These are phyloP conservation scores for Kluyveromyces sp. DNA, from an alignment of 1,139 yeast genomes.

Conservation along the genomic window DNA sequence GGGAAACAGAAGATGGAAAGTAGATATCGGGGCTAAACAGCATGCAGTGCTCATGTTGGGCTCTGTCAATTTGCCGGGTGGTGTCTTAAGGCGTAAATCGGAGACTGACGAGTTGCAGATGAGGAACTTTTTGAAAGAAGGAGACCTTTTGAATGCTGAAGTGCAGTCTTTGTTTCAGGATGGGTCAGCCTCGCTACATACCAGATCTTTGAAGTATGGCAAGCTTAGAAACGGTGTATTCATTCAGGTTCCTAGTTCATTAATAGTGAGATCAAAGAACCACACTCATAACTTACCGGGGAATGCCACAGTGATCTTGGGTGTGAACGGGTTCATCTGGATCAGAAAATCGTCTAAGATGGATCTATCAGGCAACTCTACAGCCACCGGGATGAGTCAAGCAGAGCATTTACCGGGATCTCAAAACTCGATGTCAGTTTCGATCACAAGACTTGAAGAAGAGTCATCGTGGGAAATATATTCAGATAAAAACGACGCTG, in stretches of 20 bases:
- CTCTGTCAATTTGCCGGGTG: slow-evolving; percentile 95
- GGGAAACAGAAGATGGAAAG: slow-evolving; percentile 92
- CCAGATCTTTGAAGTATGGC: slow-evolving; percentile 91
- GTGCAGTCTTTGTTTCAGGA: slow-evolving; percentile 85
- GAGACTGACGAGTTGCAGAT: slow-evolving; percentile 95
- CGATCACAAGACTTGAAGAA: slow-evolving; percentile 85
- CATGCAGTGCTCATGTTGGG: slow-evolving; percentile 92
- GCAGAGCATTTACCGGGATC: slow-evolving; percentile 49
- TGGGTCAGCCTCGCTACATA: slow-evolving; percentile 91
- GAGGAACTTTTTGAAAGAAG: slow-evolving; percentile 91
- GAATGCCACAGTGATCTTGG: slow-evolving; percentile 79
- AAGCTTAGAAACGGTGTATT: slow-evolving; percentile 88
- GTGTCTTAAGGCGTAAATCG: slow-evolving; percentile 85
- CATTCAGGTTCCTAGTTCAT: slow-evolving; percentile 69
- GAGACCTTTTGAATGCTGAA: slow-evolving; percentile 94
- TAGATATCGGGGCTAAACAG: slow-evolving; percentile 89
- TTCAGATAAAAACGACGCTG: slow-evolving; percentile 77
- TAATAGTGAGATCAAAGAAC: slow-evolving; percentile 76
- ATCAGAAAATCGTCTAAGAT: slow-evolving; percentile 58
- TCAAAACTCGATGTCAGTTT: slow-evolving; percentile 40
- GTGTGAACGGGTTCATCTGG: slow-evolving; percentile 95
- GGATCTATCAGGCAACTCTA: slow-evolving; percentile 27
- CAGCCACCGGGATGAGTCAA: slow-evolving; percentile 34
- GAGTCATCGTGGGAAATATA: slow-evolving; percentile 95
- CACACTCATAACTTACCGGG: slow-evolving; percentile 88